phyloP scores from a whole-genome alignment of 257 asterid genomes.

The Nicotiana attenuata region DNA sequence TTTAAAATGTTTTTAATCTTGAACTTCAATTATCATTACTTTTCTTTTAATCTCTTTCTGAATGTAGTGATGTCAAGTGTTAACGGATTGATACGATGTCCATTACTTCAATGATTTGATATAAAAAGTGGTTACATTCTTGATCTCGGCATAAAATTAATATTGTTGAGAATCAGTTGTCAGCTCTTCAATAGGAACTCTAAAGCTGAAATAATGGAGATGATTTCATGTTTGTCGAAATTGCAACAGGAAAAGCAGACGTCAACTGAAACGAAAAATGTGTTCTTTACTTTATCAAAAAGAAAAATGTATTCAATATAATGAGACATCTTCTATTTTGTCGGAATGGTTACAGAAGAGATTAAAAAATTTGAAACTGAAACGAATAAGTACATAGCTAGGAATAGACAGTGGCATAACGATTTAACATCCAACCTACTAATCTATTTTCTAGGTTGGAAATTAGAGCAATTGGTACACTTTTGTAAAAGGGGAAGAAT shows the following conservation, averaged over 20 bases:
- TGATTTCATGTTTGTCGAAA: neutral
- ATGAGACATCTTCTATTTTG: neutral
- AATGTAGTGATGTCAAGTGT: neutral
- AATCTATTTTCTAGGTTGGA: conserved; percentile 1
- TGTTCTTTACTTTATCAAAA: too few relatives aligned
- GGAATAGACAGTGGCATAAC: neutral
- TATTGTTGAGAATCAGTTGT: neutral
- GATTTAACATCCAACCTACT: neutral
- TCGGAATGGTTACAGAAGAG: neutral
- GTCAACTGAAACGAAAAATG: neutral
- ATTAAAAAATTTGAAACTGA: neutral
- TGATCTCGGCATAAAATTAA: neutral
- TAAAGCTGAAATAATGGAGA: neutral
- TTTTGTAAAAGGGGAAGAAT: conserved; percentile 1
- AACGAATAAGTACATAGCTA: neutral
- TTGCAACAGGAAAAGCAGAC: neutral
- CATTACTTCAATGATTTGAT: neutral
- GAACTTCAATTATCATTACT: neutral
- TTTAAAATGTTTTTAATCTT: neutral
- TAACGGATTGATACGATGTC: neutral
- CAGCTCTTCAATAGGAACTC: neutral
- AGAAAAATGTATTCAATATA: neutral
- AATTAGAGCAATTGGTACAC: neutral
- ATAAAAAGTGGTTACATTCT: neutral
- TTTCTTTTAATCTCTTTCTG: neutral